Evolutionary conservation across 2,329 filamentous ascomycete genomes (phyloP), one percentile per base, ranked within the genome.

Genomic region (Pseudogymnoascus sp.): DNA sequence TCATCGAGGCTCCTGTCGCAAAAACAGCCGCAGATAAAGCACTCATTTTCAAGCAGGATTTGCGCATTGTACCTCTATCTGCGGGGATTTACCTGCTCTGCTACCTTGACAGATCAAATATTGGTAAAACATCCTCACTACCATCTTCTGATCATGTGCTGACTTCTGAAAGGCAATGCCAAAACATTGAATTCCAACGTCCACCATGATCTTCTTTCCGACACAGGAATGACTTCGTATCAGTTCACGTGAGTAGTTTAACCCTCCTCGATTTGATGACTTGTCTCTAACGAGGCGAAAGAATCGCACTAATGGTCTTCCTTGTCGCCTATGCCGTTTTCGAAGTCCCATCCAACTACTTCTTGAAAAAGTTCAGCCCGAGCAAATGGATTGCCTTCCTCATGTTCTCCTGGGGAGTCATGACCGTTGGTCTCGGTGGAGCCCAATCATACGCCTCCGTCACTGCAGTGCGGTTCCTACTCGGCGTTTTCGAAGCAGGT

Each of bases 401-500:
- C 23, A 53, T 53, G 46, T 53, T 53, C 23, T 53, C 46, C 46
- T 53, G 46, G 46, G 46, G 46, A 53, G 46, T 25, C 23, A 28
- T 53, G 7, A 53, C 46, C 7, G 5, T 53, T 23, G 46, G 46
- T 16, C 46, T 53, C 8, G 46, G 46, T 16, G 46, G 46, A n/a
- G 46, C 46, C 23, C 79, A 77, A 3, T 80, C 74, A 64, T 79
- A 75, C 60, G 75, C 75, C 7, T 73, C 75, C 37, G 75, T 82
- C 0, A 75, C 77, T 2, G 79, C 75, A 1, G 72, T 79, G 4
- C 76, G 80, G 0, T 81, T 81, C 59, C 66, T 82, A 8, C 72
- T 82, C 0, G 80, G 80, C 3, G 76, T 78, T n/a, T 77, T 79
- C 65, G 80, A 82, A 69, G 78, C 77, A 5, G 79, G 78, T n/a